Percentiles rank a stretch among this genome's conserved stretches.
Evolutionary conservation across 1,139 yeast species (phyloP).

Genomic region (Yamadazyma spencermartinsiae): DNA sequence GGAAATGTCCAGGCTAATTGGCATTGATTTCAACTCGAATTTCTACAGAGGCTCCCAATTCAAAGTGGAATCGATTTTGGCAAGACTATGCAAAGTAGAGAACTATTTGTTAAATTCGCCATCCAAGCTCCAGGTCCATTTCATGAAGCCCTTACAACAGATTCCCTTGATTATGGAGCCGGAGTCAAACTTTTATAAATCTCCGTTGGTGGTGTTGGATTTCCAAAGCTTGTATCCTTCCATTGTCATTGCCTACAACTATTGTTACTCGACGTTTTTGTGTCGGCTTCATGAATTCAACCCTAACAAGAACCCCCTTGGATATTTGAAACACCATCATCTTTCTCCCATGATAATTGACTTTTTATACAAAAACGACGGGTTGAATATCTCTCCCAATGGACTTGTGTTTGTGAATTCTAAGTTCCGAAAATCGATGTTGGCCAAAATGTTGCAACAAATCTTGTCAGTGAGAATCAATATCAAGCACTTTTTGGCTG

Average conservation of each 20-base stretch:
- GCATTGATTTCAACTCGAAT: conserved; percentile 87
- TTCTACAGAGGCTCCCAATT: conserved; percentile 90
- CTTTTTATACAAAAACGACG: conserved; percentile 48
- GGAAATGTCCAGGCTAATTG: conserved; percentile 83
- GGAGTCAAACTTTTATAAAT: conserved; percentile 75
- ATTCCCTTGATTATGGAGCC: conserved; percentile 95
- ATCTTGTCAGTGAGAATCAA: conserved; percentile 76
- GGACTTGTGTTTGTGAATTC: conserved; percentile 77
- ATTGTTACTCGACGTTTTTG: conserved; percentile 84
- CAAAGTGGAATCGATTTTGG: conserved; percentile 82
- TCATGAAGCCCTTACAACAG: conserved; percentile 83
- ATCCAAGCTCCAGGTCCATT: conserved; percentile 74
- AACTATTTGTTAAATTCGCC: conserved; percentile 77
- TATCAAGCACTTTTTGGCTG: conserved; percentile 72
- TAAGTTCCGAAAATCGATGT: conserved; percentile 63
- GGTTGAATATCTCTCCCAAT: conserved; percentile 75
- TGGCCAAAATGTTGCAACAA: conserved; percentile 85
- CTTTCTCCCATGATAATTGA: conserved; percentile 60
- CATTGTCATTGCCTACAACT: conserved; percentile 85
- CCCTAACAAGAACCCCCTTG: conserved; percentile 36
- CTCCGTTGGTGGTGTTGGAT: conserved; percentile 87
- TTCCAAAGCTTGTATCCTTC: conserved; percentile 95
- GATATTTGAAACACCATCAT: conserved; percentile 41
- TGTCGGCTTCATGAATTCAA: conserved; percentile 62
- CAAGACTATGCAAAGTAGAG: conserved; percentile 74